These are phyloP conservation scores for Globisporangium abappressorium DNA, from an alignment of 352 stramenopile genomes.

Conservation along the genomic window DNA sequence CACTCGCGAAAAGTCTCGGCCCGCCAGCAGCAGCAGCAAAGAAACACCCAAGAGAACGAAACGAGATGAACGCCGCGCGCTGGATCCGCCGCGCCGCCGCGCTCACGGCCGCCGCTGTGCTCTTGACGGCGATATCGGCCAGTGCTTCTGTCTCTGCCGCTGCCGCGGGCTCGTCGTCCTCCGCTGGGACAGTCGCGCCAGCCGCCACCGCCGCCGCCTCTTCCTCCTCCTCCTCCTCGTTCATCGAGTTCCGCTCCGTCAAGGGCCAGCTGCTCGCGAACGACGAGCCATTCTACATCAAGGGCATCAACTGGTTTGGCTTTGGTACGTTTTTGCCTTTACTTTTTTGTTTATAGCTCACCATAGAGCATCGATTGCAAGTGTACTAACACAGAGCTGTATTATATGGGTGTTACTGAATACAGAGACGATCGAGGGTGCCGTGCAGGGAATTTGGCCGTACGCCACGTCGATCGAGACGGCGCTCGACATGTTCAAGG, in stretches of 20 bases:
- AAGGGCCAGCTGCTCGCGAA: constrained; percentile 53
- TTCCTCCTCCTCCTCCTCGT: constrained; percentile 11
- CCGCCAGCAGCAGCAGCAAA: neutral
- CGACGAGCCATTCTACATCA: constrained; percentile 56
- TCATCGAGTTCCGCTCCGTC: constrained; percentile 63
- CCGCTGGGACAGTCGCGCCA: neutral
- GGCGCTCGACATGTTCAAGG: constrained; percentile 44
- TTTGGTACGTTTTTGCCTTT: constrained; percentile 29
- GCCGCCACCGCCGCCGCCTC: neutral
- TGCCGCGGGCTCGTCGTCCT: neutral
- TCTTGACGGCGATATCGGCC: neutral
- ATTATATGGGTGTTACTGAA: neutral
- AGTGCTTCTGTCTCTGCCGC: neutral
- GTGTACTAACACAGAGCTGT: neutral
- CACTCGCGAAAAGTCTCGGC: constrained; percentile 8
- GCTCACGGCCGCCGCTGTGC: neutral
- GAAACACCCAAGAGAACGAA: neutral
- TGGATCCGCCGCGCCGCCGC: constrained; percentile 7
- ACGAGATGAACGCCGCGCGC: constrained; percentile 7
- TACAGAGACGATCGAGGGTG: constrained; percentile 54
- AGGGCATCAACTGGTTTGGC: constrained; percentile 77
- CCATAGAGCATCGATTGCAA: neutral
- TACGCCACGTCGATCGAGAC: constrained; percentile 50
- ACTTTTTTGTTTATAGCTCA: neutral
- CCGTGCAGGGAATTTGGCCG: constrained; percentile 67